Percentiles rank a stretch among this genome's conserved stretches.
These are phyloP conservation scores for Chlorella vulgaris DNA, from an alignment of 139 green algal genomes.

Conservation along the genomic window DNA sequence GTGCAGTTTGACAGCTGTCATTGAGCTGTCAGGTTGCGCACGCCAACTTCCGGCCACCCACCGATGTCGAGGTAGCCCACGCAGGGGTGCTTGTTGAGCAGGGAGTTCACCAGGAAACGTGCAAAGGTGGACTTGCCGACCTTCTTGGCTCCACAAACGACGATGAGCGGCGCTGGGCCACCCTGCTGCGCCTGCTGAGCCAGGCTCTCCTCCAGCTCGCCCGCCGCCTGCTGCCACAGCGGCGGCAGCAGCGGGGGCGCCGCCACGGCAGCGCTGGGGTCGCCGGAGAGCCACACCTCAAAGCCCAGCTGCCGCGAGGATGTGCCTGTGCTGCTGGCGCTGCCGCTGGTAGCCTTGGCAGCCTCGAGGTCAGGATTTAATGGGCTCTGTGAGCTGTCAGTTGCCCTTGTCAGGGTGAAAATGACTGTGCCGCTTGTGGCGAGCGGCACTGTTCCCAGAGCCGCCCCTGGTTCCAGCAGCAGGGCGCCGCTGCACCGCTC, in stretches of 20 bases:
- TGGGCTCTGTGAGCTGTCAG: neutral
- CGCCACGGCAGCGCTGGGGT: conserved; percentile 4
- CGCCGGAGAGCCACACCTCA: conserved; percentile 2
- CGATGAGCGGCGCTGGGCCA: conserved; percentile 45
- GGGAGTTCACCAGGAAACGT: conserved; percentile 55
- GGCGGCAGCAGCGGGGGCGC: neutral
- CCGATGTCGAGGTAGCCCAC: conserved; percentile 81
- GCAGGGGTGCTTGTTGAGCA: conserved; percentile 39
- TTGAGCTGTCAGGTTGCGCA: no score
- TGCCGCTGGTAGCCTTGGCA: neutral
- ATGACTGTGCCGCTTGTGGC: neutral
- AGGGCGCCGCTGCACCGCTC: conserved; percentile 13
- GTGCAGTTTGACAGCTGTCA: no score
- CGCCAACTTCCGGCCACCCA: no score
- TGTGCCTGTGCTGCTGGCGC: neutral
- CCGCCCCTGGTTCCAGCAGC: neutral
- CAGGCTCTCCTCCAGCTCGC: conserved; percentile 11
- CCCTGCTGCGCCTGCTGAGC: conserved; percentile 4
- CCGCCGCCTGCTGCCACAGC: conserved; percentile 34
- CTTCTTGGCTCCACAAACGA: conserved; percentile 76
- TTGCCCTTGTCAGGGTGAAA: neutral
- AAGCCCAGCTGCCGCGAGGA: conserved; percentile 9
- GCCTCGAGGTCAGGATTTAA: neutral
- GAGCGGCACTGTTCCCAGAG: neutral
- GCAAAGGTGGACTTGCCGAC: conserved; percentile 86